Evolutionary conservation across 2,329 filamentous ascomycete species (phyloP), one percentile per base, ranked within the genome.

Genomic region (Colletotrichum salicis): DNA sequence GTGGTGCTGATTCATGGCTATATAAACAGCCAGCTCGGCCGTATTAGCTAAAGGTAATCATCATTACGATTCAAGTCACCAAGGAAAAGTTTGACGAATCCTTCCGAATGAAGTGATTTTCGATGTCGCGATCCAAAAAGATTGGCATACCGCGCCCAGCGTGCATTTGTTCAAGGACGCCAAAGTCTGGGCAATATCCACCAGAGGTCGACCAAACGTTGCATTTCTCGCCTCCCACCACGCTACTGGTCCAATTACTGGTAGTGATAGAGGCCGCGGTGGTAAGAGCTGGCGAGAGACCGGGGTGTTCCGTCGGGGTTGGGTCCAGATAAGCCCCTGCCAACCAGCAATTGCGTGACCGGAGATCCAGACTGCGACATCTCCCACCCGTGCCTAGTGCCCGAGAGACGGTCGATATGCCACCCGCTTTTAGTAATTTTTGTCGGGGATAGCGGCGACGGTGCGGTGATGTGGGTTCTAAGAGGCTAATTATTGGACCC

Each of bases 141-240:
- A 27, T 58, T 52, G n/a, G 11, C 31, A 41, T 63, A 27, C 59
- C 45, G 58, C 69, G 58, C 41, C 48, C 52, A 12, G 54, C 31
- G 54, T 55, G 58, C 58, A 29, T 35, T 60, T 31, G 5, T 33
- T 55, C 55, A 64, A 60, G 33, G 45, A 71, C 65, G 69, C 65
- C 55, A 69, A 64, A 64, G 65, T 60, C 69, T 71, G 58, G 69
- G 69, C 69, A 64, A 63, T 59, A 35, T 65, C 69, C 69, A 69
- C 69, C 59, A 48, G 29, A 19, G 29, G 24, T 69, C 35, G 19
- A 5, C 19, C 54, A 12, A 5, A 45, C 29, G 37, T 31, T 24
- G 37, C 63, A 57, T 10, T 41, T 57, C 41, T 48, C 41, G 58
- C 60, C 41, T 41, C 2, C 24, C 22, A 41, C n/a, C 33, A 24